A percentile compares a stretch with the other conserved stretches of the same genome.
These are phyloP conservation scores for Taphrina communis DNA, from an alignment of 1,139 yeast genomes.

Conservation along the genomic window DNA sequence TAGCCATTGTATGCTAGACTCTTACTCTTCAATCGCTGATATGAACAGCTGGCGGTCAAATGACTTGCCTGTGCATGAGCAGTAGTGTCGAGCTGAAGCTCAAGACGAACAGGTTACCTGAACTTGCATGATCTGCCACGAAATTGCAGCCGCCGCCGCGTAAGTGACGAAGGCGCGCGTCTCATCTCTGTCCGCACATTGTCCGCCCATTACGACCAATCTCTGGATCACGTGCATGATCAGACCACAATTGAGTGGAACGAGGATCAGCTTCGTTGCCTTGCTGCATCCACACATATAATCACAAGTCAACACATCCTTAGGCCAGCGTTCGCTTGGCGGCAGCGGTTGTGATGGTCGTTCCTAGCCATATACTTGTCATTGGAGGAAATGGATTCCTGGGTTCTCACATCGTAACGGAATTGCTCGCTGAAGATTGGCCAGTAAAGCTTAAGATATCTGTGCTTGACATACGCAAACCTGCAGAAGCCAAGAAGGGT, in stretches of 20 bases:
- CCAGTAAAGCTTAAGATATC: conserved; percentile 58
- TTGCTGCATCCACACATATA: no score
- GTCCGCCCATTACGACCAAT: no score
- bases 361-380: conserved; percentile 24
- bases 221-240: not conserved
- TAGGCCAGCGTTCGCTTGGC: no score
- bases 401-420: conserved; percentile 88
- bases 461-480: conserved; percentile 73
- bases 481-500: conserved; percentile 77
- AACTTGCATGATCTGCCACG: conserved; percentile 3
- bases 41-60: no score
- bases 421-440: conserved; percentile 75
- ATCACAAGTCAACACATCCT: no score
- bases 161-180: conserved; percentile 4
- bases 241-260: no score
- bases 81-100: not conserved
- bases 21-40: no score
- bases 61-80: no score
- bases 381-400: conserved; percentile 65
- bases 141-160: conserved; percentile 19
- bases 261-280: no score
- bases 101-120: not conserved
- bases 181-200: conserved; percentile 3
- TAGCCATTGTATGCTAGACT: conserved; percentile 1
- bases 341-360: not conserved